These are phyloP conservation scores for Friedmanniomyces simplex DNA, from an alignment of 495 filamentous ascomycete genomes.

Conservation along the genomic window DNA sequence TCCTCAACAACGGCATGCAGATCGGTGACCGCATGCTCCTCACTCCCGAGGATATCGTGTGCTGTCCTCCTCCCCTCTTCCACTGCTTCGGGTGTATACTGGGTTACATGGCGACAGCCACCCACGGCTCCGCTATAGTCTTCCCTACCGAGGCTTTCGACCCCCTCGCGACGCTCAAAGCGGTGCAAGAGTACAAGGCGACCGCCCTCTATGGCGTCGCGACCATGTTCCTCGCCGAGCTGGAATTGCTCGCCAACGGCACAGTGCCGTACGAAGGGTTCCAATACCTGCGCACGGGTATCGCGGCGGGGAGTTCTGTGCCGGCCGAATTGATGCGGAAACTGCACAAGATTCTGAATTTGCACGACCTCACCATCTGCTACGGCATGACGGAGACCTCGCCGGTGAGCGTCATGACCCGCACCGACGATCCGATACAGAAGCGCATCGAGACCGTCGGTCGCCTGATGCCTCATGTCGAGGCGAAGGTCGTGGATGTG, in stretches of 20 bases:
- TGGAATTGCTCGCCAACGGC: constrained; percentile 56
- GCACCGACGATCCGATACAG: constrained; percentile 67
- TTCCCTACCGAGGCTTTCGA: constrained; percentile 86
- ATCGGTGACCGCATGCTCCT: constrained; percentile 79
- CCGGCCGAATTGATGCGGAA: constrained; percentile 76
- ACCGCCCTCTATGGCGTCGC: constrained; percentile 89
- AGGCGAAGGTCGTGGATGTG: constrained; percentile 73
- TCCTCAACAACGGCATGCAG: constrained; percentile 80
- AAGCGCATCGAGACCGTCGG: constrained; percentile 73
- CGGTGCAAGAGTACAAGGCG: constrained; percentile 63
- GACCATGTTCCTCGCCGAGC: constrained; percentile 90
- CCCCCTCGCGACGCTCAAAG: constrained; percentile 55
- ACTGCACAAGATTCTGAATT: constrained; percentile 62
- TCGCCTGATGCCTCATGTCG: constrained; percentile 65
- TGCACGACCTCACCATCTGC: constrained; percentile 83
- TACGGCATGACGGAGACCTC: constrained; percentile 98
- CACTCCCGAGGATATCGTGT: constrained; percentile 58
- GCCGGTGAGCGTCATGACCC: constrained; percentile 87
- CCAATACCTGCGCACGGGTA: constrained; percentile 68
- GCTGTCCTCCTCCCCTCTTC: constrained; percentile 81
- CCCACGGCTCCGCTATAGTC: constrained; percentile 69
- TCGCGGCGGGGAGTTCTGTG: constrained; percentile 79
- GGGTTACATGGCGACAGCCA: constrained; percentile 89
- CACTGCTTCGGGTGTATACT: constrained; percentile 90
- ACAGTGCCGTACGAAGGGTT: constrained; percentile 49